Conservation (phyloP, 371 early-diverging fungal genomes). For the Mortierella sp. region DNA sequence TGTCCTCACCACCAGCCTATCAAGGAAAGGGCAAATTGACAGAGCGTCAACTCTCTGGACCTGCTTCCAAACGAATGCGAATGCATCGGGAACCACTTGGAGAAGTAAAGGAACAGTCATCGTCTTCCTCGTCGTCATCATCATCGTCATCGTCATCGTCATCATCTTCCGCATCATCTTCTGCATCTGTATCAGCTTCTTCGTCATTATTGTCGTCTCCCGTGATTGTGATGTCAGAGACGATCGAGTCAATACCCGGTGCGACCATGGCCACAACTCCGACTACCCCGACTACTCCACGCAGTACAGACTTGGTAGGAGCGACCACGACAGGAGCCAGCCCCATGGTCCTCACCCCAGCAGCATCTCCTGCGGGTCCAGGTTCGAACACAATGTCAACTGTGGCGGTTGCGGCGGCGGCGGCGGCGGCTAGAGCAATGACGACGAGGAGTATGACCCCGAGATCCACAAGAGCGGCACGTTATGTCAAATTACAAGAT, state of each 20-base stretch:
- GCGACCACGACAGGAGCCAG: no score
- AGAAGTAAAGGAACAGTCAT: not conserved
- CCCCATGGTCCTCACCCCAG: not conserved
- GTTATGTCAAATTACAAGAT: constrained; percentile 16
- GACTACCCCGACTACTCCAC: no score
- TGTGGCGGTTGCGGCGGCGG: no score
- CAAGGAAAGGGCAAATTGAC: constrained; percentile 43
- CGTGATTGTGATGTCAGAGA: not conserved
- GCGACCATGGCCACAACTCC: constrained; percentile 4
- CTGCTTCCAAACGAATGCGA: constrained; percentile 26
- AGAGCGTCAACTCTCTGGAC: constrained; percentile 39
- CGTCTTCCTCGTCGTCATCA: not conserved
- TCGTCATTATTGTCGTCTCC: not conserved
- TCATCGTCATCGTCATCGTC: not conserved
- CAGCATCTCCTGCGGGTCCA: not conserved
- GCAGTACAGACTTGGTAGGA: no score
- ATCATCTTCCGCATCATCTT: not conserved
- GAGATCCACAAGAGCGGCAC: constrained; percentile 4
- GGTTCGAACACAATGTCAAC: not conserved
- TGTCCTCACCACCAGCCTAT: constrained; percentile 6
- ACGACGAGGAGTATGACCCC: not conserved
- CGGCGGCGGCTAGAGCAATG: not conserved
- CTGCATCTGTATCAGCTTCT: not conserved
- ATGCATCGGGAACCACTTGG: constrained; percentile 20
- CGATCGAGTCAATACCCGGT: not conserved